These are phyloP conservation scores for Pulveroboletus sp. DNA, from an alignment of 768 basidiomycete genomes.

Conservation along the genomic window DNA sequence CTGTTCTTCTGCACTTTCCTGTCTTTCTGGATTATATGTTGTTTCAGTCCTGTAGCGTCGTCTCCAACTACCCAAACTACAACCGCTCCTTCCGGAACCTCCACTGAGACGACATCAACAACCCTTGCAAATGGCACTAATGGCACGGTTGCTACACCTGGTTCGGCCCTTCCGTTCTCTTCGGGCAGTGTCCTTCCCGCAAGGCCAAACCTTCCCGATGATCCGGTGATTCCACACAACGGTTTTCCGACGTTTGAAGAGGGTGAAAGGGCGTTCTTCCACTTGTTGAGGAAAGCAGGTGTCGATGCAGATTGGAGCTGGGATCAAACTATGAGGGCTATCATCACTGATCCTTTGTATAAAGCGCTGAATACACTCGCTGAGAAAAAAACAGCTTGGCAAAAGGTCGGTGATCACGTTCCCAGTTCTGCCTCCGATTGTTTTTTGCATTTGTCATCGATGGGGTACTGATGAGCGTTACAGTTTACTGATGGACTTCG, in stretches of 20 bases:
- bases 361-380: slow-evolving; percentile 90
- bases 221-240: slow-evolving; percentile 85
- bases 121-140: slow-evolving; percentile 46
- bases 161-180: slow-evolving; percentile 60
- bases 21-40: slow-evolving; percentile 6
- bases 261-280: slow-evolving; percentile 91
- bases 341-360: slow-evolving; percentile 97
- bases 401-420: slow-evolving; percentile 59
- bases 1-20: background rate
- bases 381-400: slow-evolving; percentile 92
- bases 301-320: slow-evolving; percentile 94
- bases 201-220: slow-evolving; percentile 78
- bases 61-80: slow-evolving; percentile 42
- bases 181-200: slow-evolving; percentile 61
- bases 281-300: slow-evolving; percentile 82
- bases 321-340: slow-evolving; percentile 97
- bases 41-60: slow-evolving; percentile 31
- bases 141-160: slow-evolving; percentile 43
- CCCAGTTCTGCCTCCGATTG: background rate
- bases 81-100: slow-evolving; percentile 43
- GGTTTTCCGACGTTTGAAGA: slow-evolving; percentile 85
- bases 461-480: slow-evolving; percentile 8
- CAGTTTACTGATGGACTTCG: slow-evolving; percentile 73
- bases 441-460: background rate
- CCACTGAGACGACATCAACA: slow-evolving; percentile 34